A percentile compares a stretch with the other conserved stretches of the same genome.
Evolutionary conservation across 1,284 basidiomycete genomes (phyloP).

Genomic region (Schizophyllum amplum): DNA sequence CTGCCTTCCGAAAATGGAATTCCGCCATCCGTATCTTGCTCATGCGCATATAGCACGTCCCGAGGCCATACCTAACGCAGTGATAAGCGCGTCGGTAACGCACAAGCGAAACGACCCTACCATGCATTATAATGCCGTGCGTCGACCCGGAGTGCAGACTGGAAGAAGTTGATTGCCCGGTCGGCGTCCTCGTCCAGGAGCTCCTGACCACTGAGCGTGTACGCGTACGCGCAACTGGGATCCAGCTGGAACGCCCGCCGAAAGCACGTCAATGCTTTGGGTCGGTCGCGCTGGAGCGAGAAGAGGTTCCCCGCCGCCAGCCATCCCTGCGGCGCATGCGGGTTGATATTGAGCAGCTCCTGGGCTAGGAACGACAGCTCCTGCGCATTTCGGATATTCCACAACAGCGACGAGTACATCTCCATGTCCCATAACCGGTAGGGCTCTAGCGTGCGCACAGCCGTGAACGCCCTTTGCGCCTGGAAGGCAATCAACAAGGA

Average conservation of each 20-base stretch:
- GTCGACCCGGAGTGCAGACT: conserved; percentile 82
- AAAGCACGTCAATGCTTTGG: conserved; percentile 89
- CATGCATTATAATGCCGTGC: conserved; percentile 92
- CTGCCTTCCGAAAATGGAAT: conserved; percentile 88
- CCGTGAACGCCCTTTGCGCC: conserved; percentile 84
- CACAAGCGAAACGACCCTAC: conserved; percentile 36
- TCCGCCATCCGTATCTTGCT: conserved; percentile 87
- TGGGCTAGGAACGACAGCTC: conserved; percentile 86
- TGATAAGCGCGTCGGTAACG: conserved; percentile 3
- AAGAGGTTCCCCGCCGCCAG: conserved; percentile 92
- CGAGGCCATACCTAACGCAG: conserved; percentile 82
- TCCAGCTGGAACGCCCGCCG: conserved; percentile 80
- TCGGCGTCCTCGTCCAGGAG: conserved; percentile 89
- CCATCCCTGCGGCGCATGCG: conserved; percentile 84
- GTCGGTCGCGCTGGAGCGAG: conserved; percentile 84
- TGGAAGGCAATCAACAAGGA: conserved; percentile 25
- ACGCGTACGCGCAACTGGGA: conserved; percentile 82
- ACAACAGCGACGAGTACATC: conserved; percentile 87
- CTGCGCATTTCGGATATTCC: conserved; percentile 81
- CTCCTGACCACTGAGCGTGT: conserved; percentile 92
- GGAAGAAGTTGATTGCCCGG: conserved; percentile 83
- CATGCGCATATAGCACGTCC: conserved; percentile 87
- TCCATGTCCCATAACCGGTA: conserved; percentile 88
- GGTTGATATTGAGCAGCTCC: conserved; percentile 75
- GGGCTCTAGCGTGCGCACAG: conserved; percentile 73